A percentile compares a stretch with the other conserved stretches of the same genome.
Conservation (phyloP, 2,329 filamentous ascomycete genomes). For the Cladosporium sp. region DNA sequence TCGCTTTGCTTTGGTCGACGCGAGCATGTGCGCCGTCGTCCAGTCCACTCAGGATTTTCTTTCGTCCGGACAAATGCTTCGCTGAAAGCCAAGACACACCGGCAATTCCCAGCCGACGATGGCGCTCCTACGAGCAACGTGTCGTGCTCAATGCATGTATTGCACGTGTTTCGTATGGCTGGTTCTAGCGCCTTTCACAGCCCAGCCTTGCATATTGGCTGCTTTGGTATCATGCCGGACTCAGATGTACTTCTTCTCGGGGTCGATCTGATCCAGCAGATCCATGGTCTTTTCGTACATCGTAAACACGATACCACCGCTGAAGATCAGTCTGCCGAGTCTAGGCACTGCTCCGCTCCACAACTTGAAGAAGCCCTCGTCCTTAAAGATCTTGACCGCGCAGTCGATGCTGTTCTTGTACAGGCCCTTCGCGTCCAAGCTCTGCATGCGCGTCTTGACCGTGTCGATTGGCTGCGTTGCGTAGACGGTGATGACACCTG, state of each 20-base stretch:
- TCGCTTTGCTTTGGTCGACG: no score
- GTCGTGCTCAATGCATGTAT: no score
- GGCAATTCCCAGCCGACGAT: no score
- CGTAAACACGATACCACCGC: conserved; percentile 94
- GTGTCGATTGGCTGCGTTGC: conserved; percentile 73
- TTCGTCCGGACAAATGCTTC: no score
- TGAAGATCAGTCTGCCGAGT: conserved; percentile 76
- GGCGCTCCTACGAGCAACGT: no score
- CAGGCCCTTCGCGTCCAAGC: conserved; percentile 69
- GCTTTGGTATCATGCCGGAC: background rate
- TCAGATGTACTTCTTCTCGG: conserved; percentile 70
- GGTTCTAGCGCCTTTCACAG: no score
- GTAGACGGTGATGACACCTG: conserved; percentile 85
- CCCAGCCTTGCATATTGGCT: no score
- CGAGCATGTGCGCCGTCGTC: no score
- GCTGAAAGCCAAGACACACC: no score
- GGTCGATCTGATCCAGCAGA: conserved; percentile 70
- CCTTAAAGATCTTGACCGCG: conserved; percentile 72
- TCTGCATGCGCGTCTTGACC: conserved; percentile 96
- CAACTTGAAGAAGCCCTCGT: conserved; percentile 83
- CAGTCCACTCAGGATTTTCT: no score
- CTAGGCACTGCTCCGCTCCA: conserved; percentile 91
- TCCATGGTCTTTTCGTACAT: conserved; percentile 98
- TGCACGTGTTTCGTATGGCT: no score
- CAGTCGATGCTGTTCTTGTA: conserved; percentile 89